These are phyloP conservation scores for Neoboletus magnificus DNA, from an alignment of 768 basidiomycete genomes.

Conservation along the genomic window DNA sequence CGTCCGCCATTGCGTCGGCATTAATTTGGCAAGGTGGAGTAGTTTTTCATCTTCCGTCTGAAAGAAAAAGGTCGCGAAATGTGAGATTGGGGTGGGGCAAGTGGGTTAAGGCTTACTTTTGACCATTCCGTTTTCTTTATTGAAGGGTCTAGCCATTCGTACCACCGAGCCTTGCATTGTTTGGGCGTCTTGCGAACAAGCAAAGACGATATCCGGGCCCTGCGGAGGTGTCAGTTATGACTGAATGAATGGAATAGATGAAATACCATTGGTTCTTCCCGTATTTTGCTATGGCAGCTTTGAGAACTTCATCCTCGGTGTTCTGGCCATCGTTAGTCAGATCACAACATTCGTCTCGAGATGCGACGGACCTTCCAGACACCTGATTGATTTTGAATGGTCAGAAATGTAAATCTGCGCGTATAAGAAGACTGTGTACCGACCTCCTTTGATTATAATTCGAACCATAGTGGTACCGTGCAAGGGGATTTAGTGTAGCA, in stretches of 20 bases:
- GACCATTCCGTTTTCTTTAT: conserved; percentile 99
- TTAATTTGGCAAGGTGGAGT: conserved; percentile 93
- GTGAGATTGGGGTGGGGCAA: background rate
- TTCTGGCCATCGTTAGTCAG: conserved; percentile 47
- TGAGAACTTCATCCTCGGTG: conserved; percentile 97
- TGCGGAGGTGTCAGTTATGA: conserved; percentile 25
- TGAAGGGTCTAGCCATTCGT: conserved; percentile 98
- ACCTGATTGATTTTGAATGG: conserved; percentile 37
- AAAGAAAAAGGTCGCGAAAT: background rate
- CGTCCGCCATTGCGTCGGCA: conserved; percentile 99
- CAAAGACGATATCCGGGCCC: conserved; percentile 97
- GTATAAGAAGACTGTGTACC: conserved; percentile 21
- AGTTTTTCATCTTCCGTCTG: conserved; percentile 98
- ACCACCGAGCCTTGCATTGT: conserved; percentile 99
- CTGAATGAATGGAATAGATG: background rate
- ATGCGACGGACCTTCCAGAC: conserved; percentile 70
- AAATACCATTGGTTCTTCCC: conserved; percentile 91
- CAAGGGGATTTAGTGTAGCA: background rate
- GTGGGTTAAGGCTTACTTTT: conserved; percentile 51
- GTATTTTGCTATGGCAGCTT: conserved; percentile 97
- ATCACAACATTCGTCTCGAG: background rate
- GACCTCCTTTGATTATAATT: conserved; percentile 89
- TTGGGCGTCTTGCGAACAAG: conserved; percentile 98
- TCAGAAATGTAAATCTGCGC: background rate
- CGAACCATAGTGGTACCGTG: conserved; percentile 57